Conservation (phyloP, 2,329 filamentous ascomycete species). For the Penicillium brevicompactum region DNA sequence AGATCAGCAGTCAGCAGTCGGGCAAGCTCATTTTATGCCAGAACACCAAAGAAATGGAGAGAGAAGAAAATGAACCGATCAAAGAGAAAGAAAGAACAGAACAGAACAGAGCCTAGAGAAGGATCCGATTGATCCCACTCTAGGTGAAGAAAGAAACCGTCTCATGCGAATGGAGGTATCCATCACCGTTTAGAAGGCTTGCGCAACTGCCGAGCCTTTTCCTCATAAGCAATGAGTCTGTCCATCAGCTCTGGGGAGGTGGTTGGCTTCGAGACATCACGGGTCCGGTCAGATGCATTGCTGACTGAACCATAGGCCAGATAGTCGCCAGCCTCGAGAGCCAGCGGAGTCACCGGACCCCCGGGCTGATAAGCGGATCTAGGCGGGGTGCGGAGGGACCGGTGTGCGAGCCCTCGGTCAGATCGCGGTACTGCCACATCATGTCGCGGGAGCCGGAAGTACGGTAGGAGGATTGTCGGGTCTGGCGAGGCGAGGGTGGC, state of each 20-base stretch:
- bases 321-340: conserved; percentile 45
- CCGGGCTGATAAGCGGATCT: conserved; percentile 49
- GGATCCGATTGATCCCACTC: neutral
- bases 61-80: neutral
- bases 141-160: conserved; percentile 4
- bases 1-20: neutral
- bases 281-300: conserved; percentile 17
- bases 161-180: conserved; percentile 8
- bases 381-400: conserved; percentile 48
- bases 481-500: conserved; percentile 37
- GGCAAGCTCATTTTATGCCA: conserved; percentile 12
- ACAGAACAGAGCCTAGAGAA: neutral
- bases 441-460: conserved; percentile 41
- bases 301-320: conserved; percentile 37
- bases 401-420: conserved; percentile 39
- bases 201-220: conserved; percentile 33
- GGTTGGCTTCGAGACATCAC: conserved; percentile 22
- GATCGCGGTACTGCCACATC: conserved; percentile 46
- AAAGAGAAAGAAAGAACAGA: neutral
- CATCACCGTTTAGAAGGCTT: conserved; percentile 32
- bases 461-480: conserved; percentile 34
- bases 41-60: conserved; percentile 7
- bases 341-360: conserved; percentile 51
- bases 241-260: conserved; percentile 35
- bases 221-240: conserved; percentile 37